Evolutionary conservation across 2,329 filamentous ascomycete species (phyloP).

Genomic region (Dryadomyces sulphureus): DNA sequence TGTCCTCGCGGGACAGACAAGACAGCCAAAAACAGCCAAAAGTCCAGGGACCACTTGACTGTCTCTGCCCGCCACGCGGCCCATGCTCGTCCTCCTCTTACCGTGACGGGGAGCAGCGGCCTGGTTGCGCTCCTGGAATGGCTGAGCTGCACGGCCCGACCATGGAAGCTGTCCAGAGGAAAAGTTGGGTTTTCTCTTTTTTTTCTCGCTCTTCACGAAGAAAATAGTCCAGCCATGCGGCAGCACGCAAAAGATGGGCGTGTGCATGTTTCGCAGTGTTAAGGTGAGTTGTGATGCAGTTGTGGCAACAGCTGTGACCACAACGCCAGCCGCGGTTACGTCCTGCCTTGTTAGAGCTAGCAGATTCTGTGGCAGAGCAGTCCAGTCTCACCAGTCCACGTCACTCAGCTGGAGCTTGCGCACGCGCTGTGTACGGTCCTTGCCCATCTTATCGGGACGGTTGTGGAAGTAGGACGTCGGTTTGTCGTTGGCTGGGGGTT

Average conservation of each 20-base stretch:
- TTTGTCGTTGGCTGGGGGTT: constrained; percentile 35
- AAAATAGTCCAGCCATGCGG: not conserved
- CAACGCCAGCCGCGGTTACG: not conserved
- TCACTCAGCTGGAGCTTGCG: constrained; percentile 91
- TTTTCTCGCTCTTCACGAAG: not conserved
- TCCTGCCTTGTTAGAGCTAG: not conserved
- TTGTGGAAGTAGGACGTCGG: constrained; percentile 34
- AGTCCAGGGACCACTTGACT: no score
- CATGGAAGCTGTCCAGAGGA: not conserved
- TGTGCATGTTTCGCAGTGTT: no score
- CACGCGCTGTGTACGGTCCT: constrained; percentile 63
- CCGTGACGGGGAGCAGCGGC: no score
- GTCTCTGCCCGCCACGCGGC: no score
- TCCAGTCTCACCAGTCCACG: constrained; percentile 73
- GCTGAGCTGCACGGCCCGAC: not conserved
- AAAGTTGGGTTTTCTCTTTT: not conserved
- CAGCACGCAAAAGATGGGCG: no score
- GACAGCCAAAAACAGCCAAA: no score
- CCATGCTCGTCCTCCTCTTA: not conserved
- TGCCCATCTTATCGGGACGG: constrained; percentile 38
- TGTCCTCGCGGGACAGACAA: no score
- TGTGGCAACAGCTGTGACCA: not conserved
- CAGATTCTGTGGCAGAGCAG: not conserved
- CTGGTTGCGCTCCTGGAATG: not conserved
- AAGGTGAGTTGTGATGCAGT: not conserved